Evolutionary conservation across 2,329 filamentous ascomycete genomes (phyloP).

Genomic region (Fusarium zealandicum): DNA sequence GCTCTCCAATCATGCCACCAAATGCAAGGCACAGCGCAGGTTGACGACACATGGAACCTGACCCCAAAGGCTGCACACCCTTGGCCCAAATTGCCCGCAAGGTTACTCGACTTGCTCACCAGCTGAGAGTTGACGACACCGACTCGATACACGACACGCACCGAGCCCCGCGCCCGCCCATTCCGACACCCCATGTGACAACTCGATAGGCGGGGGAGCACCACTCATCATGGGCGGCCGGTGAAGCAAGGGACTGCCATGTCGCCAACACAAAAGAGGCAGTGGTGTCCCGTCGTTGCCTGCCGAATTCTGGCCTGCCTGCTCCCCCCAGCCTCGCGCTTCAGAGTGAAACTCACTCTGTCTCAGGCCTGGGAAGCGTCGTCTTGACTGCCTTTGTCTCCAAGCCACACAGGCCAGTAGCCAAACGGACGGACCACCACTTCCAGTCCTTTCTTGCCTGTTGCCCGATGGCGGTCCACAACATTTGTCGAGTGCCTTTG

Average conservation of each 20-base stretch:
- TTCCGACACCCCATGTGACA: slow-evolving; percentile 39
- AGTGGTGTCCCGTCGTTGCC: background rate
- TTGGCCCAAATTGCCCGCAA: slow-evolving; percentile 14
- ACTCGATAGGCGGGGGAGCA: slow-evolving; percentile 35
- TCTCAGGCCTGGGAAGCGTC: slow-evolving; percentile 25
- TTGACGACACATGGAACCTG: slow-evolving; percentile 38
- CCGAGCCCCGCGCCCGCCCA: slow-evolving; percentile 33
- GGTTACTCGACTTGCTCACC: slow-evolving; percentile 26
- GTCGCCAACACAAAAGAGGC: slow-evolving; percentile 7
- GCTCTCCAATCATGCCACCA: slow-evolving; percentile 40
- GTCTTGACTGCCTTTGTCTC: slow-evolving; percentile 25
- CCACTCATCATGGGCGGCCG: slow-evolving; percentile 28
- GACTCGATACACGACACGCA: slow-evolving; percentile 19
- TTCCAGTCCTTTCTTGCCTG: slow-evolving; percentile 4
- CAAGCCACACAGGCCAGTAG: slow-evolving; percentile 35
- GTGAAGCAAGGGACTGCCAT: slow-evolving; percentile 39
- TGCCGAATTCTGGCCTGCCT: background rate
- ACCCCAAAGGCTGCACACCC: slow-evolving; percentile 26
- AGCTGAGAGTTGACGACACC: slow-evolving; percentile 28
- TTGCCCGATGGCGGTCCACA: slow-evolving; percentile 26
- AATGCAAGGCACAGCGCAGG: slow-evolving; percentile 43
- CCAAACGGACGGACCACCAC: slow-evolving; percentile 14
- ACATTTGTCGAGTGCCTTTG: slow-evolving; percentile 25
- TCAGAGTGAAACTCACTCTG: slow-evolving; percentile 8
- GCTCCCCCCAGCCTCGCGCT: slow-evolving; percentile 15